Percentiles rank a stretch among this genome's conserved stretches.
Conservation (phyloP, 768 basidiomycete species). For the Rhodotorula taiwanensis region DNA sequence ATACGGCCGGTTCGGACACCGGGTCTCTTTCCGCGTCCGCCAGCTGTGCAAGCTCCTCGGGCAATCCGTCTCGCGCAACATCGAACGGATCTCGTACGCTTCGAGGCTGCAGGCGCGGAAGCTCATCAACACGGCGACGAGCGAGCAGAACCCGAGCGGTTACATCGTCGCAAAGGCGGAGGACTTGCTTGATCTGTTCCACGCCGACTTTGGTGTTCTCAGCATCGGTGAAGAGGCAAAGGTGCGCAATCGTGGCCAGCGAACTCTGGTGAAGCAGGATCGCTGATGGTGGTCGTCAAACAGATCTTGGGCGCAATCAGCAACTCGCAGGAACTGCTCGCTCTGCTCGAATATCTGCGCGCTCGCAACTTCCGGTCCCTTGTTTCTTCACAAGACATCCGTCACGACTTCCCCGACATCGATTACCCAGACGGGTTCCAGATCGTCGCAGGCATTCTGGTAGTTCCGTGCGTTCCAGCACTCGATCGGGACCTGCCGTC, state of each 20-base stretch:
- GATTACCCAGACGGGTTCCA: slow-evolving; percentile 55
- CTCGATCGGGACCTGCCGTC: no score
- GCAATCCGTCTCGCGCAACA: slow-evolving; percentile 70
- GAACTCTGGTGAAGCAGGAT: no score
- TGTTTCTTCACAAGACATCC: slow-evolving; percentile 61
- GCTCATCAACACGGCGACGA: slow-evolving; percentile 65
- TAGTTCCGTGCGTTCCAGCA: slow-evolving; percentile 57
- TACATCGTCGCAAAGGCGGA: slow-evolving; percentile 53
- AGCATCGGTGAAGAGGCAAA: slow-evolving; percentile 58
- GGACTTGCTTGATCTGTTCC: slow-evolving; percentile 68
- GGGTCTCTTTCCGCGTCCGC: slow-evolving; percentile 74
- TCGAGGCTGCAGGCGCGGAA: slow-evolving; percentile 67
- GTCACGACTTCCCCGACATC: slow-evolving; percentile 65
- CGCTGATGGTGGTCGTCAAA: no score
- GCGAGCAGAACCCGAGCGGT: slow-evolving; percentile 62
- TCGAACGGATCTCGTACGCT: slow-evolving; percentile 71
- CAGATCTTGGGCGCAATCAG: slow-evolving; percentile 64
- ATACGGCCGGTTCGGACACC: slow-evolving; percentile 68
- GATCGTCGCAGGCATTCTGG: slow-evolving; percentile 65
- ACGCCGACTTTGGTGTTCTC: slow-evolving; percentile 61
- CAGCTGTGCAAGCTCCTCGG: slow-evolving; percentile 73
- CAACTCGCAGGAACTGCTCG: slow-evolving; percentile 68
- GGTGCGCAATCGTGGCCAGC: no score
- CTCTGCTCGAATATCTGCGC: slow-evolving; percentile 71
- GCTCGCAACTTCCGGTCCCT: slow-evolving; percentile 64